Base-by-base conservation (phyloP, 768 basidiomycete genomes). In the Boletus bicolor region DNA sequence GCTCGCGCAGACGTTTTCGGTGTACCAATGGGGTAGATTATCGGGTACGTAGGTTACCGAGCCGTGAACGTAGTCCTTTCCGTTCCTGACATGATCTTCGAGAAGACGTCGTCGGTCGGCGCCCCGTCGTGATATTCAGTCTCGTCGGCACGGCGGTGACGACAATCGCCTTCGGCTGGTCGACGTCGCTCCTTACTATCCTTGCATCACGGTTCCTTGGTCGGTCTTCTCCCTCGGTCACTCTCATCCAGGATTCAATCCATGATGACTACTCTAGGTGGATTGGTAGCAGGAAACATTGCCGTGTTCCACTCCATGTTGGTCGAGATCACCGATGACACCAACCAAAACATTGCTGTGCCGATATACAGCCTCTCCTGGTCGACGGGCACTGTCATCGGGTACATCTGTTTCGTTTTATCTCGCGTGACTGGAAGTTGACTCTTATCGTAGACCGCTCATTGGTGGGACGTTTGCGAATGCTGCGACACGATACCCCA, bases 311-410 rank as follows among this genome's bases (percentile, higher is more conserved):
- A 60, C 26, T 55, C 59, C 0, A 47, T 61, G 4, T 44, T 60
- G 19, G 53, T 38, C 8, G 59, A 60, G 44, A 51, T 60, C 7
- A 60, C 59, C 1, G 59, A 60, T 21, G 53, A 60, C 6, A 61
- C 49, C 11, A 61, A 60, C 5, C 59, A 56, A 39, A 38, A 60
- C 7, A 51, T 60, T 9, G 59, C 59, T 1, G 41, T 61, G 7
- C 45, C 59, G 12, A 51, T 56, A 36, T 61, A 61, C 24, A 61
- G 59, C 17, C 37, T 60, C 19, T 34, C 45, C 5, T 58, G 57
- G 57, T 53, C 57, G 5, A 39, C 37, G 0, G 60, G 54, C 17
- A 30, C 21, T 11, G 8, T 57, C 9, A 0, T 61, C 11, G 55
- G 51, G 60, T 58, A 14, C 3, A 30, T 53, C 15, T 2, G 0